phyloP scores from a whole-genome alignment of 495 filamentous ascomycete species.

The Penicillium pulvis region DNA sequence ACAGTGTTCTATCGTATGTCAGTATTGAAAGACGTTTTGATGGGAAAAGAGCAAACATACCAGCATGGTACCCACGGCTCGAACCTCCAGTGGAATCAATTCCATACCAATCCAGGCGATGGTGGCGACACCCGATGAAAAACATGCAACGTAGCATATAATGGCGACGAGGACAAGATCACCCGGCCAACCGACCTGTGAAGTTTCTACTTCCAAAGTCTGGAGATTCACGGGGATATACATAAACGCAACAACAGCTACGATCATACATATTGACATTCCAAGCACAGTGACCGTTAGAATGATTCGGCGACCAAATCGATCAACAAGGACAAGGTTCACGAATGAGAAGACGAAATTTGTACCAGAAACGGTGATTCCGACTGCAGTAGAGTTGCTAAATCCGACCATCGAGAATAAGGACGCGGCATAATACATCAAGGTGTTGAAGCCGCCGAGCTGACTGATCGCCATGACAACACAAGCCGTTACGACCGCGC shows the following conservation, averaged over 20 bases:
- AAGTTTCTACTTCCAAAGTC: conserved; percentile 27
- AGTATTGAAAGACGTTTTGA: neutral
- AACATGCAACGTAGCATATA: conserved; percentile 50
- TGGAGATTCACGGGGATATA: conserved; percentile 51
- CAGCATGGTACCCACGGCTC: conserved; percentile 54
- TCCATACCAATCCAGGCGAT: conserved; percentile 52
- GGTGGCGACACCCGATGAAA: conserved; percentile 45
- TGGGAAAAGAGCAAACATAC: conserved; percentile 7
- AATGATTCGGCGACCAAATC: conserved; percentile 48
- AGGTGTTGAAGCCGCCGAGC: conserved; percentile 48
- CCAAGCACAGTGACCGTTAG: conserved; percentile 46
- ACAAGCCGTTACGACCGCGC: conserved; percentile 50
- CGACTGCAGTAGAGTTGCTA: conserved; percentile 49
- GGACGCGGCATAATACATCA: conserved; percentile 54
- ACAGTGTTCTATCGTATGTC: conserved; percentile 34
- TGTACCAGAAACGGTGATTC: conserved; percentile 50
- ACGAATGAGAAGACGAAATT: conserved; percentile 55
- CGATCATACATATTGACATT: conserved; percentile 41
- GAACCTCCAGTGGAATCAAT: conserved; percentile 52
- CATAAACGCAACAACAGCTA: conserved; percentile 49
- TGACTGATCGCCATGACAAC: conserved; percentile 49
- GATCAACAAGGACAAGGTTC: conserved; percentile 51
- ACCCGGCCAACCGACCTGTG: conserved; percentile 37
- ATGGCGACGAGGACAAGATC: conserved; percentile 47
- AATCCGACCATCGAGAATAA: conserved; percentile 57